Evolutionary conservation across 768 basidiomycete genomes (phyloP).

Genomic region (Ramaria sp.): DNA sequence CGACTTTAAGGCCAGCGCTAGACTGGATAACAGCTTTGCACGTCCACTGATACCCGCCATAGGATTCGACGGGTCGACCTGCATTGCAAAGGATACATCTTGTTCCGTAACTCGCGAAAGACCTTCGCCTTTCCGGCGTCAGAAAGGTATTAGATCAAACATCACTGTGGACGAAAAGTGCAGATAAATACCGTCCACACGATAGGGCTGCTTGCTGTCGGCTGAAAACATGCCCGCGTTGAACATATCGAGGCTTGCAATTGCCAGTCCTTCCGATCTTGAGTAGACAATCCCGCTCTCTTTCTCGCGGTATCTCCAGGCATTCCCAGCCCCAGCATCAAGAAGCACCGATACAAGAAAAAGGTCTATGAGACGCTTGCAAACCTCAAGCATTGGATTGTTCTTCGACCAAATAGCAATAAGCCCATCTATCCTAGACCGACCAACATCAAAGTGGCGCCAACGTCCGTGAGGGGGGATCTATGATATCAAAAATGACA

Average conservation of each 20-base stretch:
- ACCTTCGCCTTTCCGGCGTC: constrained; percentile 44
- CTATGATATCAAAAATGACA: constrained; percentile 25
- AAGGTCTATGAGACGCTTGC: constrained; percentile 75
- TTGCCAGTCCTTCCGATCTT: constrained; percentile 76
- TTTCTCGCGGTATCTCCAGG: constrained; percentile 68
- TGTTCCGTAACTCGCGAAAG: constrained; percentile 53
- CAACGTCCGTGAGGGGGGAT: constrained; percentile 85
- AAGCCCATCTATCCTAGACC: constrained; percentile 51
- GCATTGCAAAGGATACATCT: constrained; percentile 58
- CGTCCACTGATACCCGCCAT: constrained; percentile 90
- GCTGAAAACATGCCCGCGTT: constrained; percentile 72
- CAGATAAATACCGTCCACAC: constrained; percentile 63
- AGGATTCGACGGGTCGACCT: constrained; percentile 67
- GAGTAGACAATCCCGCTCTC: constrained; percentile 40
- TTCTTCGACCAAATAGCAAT: constrained; percentile 41
- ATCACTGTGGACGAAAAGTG: neutral
- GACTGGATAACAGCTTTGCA: constrained; percentile 59
- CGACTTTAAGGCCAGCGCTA: constrained; percentile 58
- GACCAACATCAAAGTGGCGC: constrained; percentile 74
- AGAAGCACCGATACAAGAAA: constrained; percentile 87
- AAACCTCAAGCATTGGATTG: constrained; percentile 35
- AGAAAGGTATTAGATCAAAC: neutral
- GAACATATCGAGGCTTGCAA: constrained; percentile 91
- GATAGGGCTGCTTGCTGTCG: constrained; percentile 44
- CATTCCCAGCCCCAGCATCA: constrained; percentile 85